A percentile compares a stretch with the other conserved stretches of the same genome.
Evolutionary conservation across 768 basidiomycete species (phyloP).

Genomic region (Kwoniella newhampshirensis): DNA sequence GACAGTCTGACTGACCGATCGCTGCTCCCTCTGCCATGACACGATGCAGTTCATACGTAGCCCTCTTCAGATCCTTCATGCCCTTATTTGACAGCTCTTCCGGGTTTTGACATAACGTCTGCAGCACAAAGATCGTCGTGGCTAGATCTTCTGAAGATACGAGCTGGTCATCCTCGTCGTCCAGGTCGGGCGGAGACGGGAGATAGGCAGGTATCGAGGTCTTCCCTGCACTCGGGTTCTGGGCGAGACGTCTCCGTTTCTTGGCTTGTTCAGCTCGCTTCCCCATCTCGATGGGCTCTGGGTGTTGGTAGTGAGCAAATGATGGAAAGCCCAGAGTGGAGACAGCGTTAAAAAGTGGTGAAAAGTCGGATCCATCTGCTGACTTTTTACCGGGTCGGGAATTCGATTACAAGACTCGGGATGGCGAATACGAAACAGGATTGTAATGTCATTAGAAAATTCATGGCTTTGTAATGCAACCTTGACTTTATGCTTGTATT

Average conservation of each 20-base stretch:
- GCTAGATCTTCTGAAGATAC: constrained; percentile 42
- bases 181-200: constrained; percentile 13
- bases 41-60: constrained; percentile 40
- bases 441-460: no score
- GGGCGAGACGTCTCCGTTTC: constrained; percentile 22
- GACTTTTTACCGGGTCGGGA: no score
- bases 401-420: no score
- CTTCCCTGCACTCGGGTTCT: neutral
- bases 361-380: no score
- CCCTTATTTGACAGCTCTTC: constrained; percentile 36
- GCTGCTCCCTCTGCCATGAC: constrained; percentile 39
- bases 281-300: constrained; percentile 14
- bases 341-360: no score
- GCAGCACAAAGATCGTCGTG: constrained; percentile 37
- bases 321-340: no score
- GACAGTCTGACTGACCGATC: constrained; percentile 20
- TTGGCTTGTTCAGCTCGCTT: constrained; percentile 26
- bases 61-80: constrained; percentile 45
- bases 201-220: neutral
- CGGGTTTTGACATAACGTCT: constrained; percentile 35
- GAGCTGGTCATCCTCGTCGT: constrained; percentile 7
- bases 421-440: no score
- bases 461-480: no score
- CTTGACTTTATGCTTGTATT: no score
- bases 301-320: neutral